These are phyloP conservation scores for Phyllosticta ampelicida DNA, from an alignment of 2,329 filamentous ascomycete genomes.

Conservation along the genomic window DNA sequence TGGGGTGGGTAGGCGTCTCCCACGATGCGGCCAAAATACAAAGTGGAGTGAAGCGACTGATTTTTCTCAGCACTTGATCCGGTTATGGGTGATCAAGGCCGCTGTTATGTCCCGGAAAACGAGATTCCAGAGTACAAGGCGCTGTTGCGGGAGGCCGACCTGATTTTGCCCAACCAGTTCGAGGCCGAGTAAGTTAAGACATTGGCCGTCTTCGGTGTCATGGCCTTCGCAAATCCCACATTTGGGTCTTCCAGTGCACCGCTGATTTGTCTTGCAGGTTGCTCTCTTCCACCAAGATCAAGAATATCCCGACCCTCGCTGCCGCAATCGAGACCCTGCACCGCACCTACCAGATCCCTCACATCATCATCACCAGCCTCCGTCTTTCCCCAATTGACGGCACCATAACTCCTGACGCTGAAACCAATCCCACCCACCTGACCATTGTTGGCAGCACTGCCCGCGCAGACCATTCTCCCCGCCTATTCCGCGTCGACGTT, in stretches of 20 bases:
- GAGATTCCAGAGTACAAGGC: constrained; percentile 84
- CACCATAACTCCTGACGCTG: constrained; percentile 20
- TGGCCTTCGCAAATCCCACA: no score
- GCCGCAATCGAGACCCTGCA: constrained; percentile 70
- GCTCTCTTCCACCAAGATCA: constrained; percentile 75
- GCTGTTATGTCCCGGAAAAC: constrained; percentile 81
- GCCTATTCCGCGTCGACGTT: constrained; percentile 82
- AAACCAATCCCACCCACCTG: constrained; percentile 37
- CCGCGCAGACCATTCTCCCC: constrained; percentile 51
- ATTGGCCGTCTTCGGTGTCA: no score
- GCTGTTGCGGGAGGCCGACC: constrained; percentile 68
- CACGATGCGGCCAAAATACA: background rate
- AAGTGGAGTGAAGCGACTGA: background rate
- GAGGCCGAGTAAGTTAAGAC: constrained; percentile 69
- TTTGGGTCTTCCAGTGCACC: background rate
- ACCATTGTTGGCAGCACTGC: constrained; percentile 70
- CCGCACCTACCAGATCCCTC: constrained; percentile 62
- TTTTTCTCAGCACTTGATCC: constrained; percentile 64
- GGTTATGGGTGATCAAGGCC: constrained; percentile 95
- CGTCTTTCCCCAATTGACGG: constrained; percentile 48
- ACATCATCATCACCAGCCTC: constrained; percentile 88
- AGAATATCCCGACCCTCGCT: constrained; percentile 60
- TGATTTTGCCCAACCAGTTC: constrained; percentile 94
- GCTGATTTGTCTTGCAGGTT: constrained; percentile 42
- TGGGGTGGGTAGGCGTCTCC: constrained; percentile 47